Evolutionary conservation across 257 asterid genomes (phyloP), one percentile per base, ranked within the genome.

Genomic region (Fraxinus pennsylvanica): DNA sequence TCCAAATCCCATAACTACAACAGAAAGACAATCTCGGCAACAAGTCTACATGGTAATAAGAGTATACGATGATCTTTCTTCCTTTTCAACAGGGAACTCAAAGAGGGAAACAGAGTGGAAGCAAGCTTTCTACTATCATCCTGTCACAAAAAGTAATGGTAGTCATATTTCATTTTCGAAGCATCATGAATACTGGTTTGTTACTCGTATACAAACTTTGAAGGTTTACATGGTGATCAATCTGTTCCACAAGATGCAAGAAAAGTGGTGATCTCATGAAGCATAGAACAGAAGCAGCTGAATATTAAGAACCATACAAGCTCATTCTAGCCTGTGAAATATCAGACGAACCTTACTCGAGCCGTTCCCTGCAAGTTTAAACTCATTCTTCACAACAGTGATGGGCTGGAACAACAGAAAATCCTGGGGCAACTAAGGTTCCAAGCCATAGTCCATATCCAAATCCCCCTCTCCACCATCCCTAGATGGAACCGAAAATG

Each of bases 391-490:
- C 98, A 93, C 68, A 87, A 74, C 17, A 57, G 4, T 22, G 98
- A 87, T 78, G 98, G 86, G 82, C 93, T 3, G 97, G 98, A 83
- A 88, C 89, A 41, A 93, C 96, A 68, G 91, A 85, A 85, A 89
- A 91, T 72, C 98, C 98, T 2, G 94, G 91, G 69, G 98, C 93
- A 76, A 91, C 96, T 77, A 86, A 79, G 82, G 85, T 79, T 54
- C 98, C 98, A 74, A 93, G 90, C 97, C 98, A 93, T 32, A 91
- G 73, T 70, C 98, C 97, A 73, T 93, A 91, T 71, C 93, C 97
- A 79, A 90, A 93, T 88, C 98, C 98, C 30, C 96, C 93, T 72
- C 95, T 85, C 96, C 97, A 91, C 97, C 98, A 91, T 76, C 97
- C 98, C 98, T 91, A n/a, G 57, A 82, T 68, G 78, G 79, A 72